Conservation (phyloP, 345 rosid species). For the Excoecaria cochinchinensis region DNA sequence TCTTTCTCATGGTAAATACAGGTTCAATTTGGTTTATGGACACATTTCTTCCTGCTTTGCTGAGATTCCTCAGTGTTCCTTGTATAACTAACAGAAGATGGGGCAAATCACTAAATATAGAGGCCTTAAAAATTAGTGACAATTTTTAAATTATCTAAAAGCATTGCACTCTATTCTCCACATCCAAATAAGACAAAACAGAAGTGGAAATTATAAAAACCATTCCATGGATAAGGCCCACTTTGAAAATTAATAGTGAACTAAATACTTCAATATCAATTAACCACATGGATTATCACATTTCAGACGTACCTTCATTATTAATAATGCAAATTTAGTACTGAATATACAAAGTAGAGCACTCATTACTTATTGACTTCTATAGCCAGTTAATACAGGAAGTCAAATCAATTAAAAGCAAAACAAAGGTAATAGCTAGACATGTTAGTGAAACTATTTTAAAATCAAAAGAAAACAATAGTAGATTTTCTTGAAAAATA, state of each 20-base stretch:
- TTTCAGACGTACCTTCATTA: background rate
- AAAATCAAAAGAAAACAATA: too few species aligned
- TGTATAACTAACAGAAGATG: slow-evolving; percentile 32
- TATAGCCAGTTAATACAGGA: background rate
- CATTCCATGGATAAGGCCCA: too few species aligned
- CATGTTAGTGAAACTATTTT: too few species aligned
- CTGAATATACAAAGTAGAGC: background rate
- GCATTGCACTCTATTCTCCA: background rate
- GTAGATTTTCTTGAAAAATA: too few species aligned
- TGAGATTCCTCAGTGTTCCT: slow-evolving; percentile 73
- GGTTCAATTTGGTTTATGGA: slow-evolving; percentile 47
- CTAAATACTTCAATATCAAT: too few species aligned
- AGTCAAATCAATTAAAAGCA: background rate
- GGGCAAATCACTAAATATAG: slow-evolving; percentile 2
- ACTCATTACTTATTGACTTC: background rate
- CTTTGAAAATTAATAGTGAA: too few species aligned
- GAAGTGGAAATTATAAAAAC: background rate
- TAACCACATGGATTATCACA: background rate
- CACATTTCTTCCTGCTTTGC: slow-evolving; percentile 58
- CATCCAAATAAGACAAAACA: background rate
- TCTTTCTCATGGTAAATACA: slow-evolving; percentile 34
- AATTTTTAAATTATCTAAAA: too few species aligned
- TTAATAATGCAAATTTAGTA: background rate
- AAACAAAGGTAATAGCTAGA: background rate
- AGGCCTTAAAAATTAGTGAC: background rate